Evolutionary conservation across 2,329 filamentous ascomycete genomes (phyloP).

Genomic region (Rhynchosporium agropyri): DNA sequence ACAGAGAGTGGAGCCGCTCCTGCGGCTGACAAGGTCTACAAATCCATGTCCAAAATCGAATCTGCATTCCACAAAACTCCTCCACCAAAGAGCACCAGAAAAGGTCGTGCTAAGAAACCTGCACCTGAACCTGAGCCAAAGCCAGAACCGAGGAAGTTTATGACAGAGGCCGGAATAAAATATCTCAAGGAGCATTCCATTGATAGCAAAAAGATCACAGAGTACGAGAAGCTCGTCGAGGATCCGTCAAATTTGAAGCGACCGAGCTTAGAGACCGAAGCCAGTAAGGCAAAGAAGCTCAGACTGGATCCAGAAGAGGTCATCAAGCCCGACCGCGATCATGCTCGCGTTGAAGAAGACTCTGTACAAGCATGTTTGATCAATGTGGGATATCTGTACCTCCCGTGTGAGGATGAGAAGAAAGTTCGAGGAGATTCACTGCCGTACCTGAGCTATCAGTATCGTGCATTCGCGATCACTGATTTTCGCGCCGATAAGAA

Average conservation of each 20-base stretch:
- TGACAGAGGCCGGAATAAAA: neutral
- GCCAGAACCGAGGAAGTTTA: slow-evolving; percentile 4
- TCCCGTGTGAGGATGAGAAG: slow-evolving; percentile 5
- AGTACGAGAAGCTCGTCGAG: neutral
- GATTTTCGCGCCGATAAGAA: slow-evolving; percentile 7
- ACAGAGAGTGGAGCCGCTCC: neutral
- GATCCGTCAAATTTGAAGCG: neutral
- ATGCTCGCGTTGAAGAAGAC: neutral
- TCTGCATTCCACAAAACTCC: slow-evolving; percentile 9
- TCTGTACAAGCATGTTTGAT: neutral
- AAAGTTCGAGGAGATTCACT: slow-evolving; percentile 9
- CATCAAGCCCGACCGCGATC: neutral
- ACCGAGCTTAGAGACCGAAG: neutral
- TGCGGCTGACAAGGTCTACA: neutral
- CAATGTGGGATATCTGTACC: slow-evolving; percentile 1
- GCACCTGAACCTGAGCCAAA: neutral
- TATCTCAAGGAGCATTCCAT: slow-evolving; percentile 2
- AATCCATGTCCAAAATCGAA: neutral
- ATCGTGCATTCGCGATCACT: neutral
- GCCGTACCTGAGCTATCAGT: neutral
- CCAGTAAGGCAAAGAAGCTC: slow-evolving; percentile 5
- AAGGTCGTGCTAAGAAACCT: neutral
- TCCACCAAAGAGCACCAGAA: neutral
- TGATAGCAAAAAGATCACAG: neutral
- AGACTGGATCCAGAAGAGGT: slow-evolving; percentile 4